Evolutionary conservation across 2,329 filamentous ascomycete species (phyloP), one percentile per base, ranked within the genome.

Genomic region (Fusarium sp.): DNA sequence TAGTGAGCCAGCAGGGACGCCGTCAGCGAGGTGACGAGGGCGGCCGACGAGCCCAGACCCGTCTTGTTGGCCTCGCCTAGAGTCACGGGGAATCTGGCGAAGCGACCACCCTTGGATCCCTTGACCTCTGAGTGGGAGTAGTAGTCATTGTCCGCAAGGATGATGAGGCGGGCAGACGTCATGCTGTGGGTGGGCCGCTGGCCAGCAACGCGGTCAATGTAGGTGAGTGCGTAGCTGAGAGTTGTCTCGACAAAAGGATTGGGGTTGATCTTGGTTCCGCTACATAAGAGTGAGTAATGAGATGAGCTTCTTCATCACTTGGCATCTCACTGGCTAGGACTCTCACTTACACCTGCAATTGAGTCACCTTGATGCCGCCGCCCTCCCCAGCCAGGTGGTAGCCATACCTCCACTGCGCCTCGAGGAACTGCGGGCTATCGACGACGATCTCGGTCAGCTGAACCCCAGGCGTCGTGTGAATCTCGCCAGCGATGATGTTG

Each of bases 211-310:
- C 82, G 81, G 81, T 87, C 82, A 84, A 94, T 91, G 84, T 98
- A 98, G 65, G 93, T 97, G 77, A 98, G 89, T 65, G 90, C 94
- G 85, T 97, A 98, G 83, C 89, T 91, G 67, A 99, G 88, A 2
- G 97, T 94, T 12, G 95, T 97, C 85, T 98, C 95, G 72, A 99
- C 93, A 82, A 99, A 99, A 15, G 92, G 90, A 81, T 99, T 99
- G 68, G 83, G 75, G 78, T 79, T 83, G 69, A 87, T 85, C 47
- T 79, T 80, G 4, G 83, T 79, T 75, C 87, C 87, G 70, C 87
- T 89, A 68, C n/a, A 47, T 35, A 71, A 38, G 38, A 71, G 69
- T 78, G 67, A 78, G 73, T 59, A 65, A 54, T 33, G 40, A 47
- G 38, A 45, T 17, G 37, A 57, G 17, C 20, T 7, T 30, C 9